phyloP scores from a whole-genome alignment of 352 stramenopile species.

The Pilasporangium apinafurcum region DNA sequence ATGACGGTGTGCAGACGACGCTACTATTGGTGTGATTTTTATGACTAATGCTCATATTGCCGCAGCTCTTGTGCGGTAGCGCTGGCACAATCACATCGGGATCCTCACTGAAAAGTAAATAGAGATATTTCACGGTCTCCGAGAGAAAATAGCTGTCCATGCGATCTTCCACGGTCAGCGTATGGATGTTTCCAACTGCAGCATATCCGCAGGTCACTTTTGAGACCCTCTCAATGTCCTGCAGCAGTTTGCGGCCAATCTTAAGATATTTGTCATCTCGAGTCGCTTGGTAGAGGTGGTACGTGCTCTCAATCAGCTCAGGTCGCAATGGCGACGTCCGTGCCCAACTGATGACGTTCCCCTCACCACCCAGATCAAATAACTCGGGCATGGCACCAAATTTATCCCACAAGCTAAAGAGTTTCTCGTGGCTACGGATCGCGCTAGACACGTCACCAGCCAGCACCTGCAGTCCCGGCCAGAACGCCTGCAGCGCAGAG shows the following conservation, averaged over 20 bases:
- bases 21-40: not conserved
- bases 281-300: conserved; percentile 92
- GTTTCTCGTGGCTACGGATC: conserved; percentile 88
- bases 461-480: conserved; percentile 94
- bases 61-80: conserved; percentile 1
- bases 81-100: conserved; percentile 62
- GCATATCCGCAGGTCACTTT: conserved; percentile 91
- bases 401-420: conserved; percentile 94
- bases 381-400: conserved; percentile 94
- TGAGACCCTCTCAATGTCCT: conserved; percentile 85
- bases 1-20: not conserved
- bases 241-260: conserved; percentile 81
- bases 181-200: conserved; percentile 87
- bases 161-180: conserved; percentile 88
- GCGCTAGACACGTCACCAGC: conserved; percentile 89
- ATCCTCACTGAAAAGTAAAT: conserved; percentile 96
- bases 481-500: conserved; percentile 94
- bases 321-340: conserved; percentile 91
- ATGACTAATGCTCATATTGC: not conserved
- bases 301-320: conserved; percentile 97
- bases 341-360: conserved; percentile 68
- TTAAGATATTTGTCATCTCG: conserved; percentile 86
- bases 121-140: conserved; percentile 99
- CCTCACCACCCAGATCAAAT: conserved; percentile 69
- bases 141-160: conserved; percentile 99